Conservation (phyloP, 2,329 filamentous ascomycete species). For the Pseudogymnoascus sp. region DNA sequence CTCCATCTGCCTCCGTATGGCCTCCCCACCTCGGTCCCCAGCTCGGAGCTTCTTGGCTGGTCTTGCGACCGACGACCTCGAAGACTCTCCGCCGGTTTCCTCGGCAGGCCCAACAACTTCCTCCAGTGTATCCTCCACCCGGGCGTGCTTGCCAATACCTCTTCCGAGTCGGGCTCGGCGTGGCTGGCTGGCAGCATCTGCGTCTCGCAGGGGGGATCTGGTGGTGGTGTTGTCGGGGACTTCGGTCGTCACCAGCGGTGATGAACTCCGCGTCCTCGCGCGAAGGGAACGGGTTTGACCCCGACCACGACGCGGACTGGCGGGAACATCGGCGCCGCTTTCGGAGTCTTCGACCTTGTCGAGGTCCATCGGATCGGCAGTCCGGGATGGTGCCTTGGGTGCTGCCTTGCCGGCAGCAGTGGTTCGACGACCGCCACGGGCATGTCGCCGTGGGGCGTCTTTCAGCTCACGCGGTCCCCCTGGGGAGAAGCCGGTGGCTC, state of each 20-base stretch:
- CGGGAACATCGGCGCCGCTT: not conserved
- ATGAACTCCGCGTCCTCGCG: conserved; percentile 1
- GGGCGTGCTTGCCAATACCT: conserved; percentile 2
- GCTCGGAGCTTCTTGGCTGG: conserved; percentile 6
- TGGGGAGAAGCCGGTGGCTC: conserved; percentile 9
- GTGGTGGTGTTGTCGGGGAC: not conserved
- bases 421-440: not conserved
- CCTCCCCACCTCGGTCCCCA: conserved; percentile 8
- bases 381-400: not conserved
- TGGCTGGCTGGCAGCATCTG: conserved; percentile 1
- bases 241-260: not conserved
- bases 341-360: not conserved
- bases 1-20: not conserved
- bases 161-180: not conserved
- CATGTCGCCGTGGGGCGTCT: not conserved
- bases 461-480: conserved; percentile 9
- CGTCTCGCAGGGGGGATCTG: not conserved
- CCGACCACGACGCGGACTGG: not conserved
- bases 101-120: not conserved
- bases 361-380: not conserved
- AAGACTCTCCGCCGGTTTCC: not conserved
- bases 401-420: not conserved
- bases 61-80: conserved; percentile 2
- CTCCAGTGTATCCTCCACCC: not conserved
- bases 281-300: not conserved